Evolutionary conservation across 257 asterid genomes (phyloP).

Genomic region (Plantago elongata): DNA sequence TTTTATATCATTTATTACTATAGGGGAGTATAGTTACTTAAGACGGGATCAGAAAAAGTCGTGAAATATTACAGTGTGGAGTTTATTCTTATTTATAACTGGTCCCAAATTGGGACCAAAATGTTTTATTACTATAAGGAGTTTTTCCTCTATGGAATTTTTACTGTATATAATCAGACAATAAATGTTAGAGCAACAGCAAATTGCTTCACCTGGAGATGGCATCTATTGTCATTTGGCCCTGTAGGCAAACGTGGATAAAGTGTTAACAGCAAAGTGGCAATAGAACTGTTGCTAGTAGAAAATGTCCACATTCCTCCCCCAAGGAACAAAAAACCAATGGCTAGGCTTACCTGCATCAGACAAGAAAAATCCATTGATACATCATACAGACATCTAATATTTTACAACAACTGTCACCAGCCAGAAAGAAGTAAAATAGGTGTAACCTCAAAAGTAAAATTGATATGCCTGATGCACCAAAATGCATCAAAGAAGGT

Average conservation of each 20-base stretch:
- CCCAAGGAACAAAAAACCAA: conserved; percentile 94
- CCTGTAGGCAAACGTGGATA: conserved; percentile 95
- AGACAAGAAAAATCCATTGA: conserved; percentile 19
- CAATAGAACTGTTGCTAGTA: conserved; percentile 82
- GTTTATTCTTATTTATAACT: no score
- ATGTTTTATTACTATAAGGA: no score
- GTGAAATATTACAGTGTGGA: no score
- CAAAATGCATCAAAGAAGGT: neutral
- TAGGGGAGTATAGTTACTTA: no score
- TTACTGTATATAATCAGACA: neutral
- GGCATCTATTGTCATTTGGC: conserved; percentile 98
- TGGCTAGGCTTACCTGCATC: conserved; percentile 82
- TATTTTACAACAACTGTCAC: neutral
- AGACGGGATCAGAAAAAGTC: no score
- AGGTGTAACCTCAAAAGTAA: conserved; percentile 9
- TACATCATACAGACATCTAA: conserved; percentile 6
- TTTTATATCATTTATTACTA: no score
- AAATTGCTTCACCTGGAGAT: conserved; percentile 78
- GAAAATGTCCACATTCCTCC: conserved; percentile 96
- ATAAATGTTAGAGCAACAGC: neutral
- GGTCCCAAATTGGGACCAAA: no score
- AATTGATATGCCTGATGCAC: neutral
- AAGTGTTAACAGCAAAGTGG: conserved; percentile 82
- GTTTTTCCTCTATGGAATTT: no score
- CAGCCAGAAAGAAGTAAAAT: conserved; percentile 9